These are phyloP conservation scores for Salvia hispanica DNA, from an alignment of 257 asterid species.

Conservation along the genomic window DNA sequence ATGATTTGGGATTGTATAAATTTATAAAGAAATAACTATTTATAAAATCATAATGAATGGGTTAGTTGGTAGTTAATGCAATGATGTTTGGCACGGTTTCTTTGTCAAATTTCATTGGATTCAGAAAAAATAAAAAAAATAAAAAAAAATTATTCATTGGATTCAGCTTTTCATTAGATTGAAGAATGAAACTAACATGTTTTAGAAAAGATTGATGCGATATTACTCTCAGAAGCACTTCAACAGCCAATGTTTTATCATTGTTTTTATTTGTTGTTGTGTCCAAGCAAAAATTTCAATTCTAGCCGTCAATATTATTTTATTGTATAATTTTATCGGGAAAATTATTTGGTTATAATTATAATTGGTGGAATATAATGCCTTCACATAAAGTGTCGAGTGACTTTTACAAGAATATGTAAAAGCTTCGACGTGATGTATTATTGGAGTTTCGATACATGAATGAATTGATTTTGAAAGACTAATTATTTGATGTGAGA, in stretches of 20 bases:
- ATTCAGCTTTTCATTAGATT: background rate
- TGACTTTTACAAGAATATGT: background rate
- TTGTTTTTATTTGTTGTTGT: background rate
- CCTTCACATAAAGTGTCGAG: background rate
- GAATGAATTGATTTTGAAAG: background rate
- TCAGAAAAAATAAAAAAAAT: too few species aligned
- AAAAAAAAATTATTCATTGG: too few species aligned
- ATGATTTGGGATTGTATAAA: too few species aligned
- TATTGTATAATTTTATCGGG: background rate
- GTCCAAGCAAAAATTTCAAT: background rate
- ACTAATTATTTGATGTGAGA: background rate
- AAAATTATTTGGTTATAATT: background rate
- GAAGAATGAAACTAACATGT: background rate
- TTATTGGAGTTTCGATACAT: background rate
- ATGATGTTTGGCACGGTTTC: background rate
- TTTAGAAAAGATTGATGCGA: constrained; percentile 4
- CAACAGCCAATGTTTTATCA: background rate
- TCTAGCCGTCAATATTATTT: constrained; percentile 4
- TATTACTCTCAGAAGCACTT: background rate
- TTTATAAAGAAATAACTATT: too few species aligned
- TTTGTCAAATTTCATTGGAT: background rate
- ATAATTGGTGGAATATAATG: background rate
- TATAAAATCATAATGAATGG: too few species aligned
- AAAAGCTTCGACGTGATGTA: background rate
- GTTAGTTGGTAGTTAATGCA: background rate